Base-by-base conservation (phyloP, 2,329 filamentous ascomycete genomes). In the Raffaelea arxii region DNA sequence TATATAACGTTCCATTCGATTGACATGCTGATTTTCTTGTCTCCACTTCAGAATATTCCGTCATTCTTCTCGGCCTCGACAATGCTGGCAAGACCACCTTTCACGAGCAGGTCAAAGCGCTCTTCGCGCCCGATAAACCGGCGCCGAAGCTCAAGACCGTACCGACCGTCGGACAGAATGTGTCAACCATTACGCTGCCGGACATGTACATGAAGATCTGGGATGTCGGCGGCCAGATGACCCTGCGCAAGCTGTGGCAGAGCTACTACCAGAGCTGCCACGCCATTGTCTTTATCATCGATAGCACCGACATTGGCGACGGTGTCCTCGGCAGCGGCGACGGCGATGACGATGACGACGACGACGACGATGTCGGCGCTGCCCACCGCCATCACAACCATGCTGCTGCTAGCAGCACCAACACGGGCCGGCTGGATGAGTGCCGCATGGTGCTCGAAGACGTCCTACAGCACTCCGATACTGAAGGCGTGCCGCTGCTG, bases 41-140 rank as follows among this genome's bases (percentile, higher is more conserved):
- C 22, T 7, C 12, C 11, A 6, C 16, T 14, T 9, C 59, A 92
- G 91, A 97, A 71, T 97, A 96, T 74, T 96, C 91, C 21, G 87
- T 96, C 59, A 87, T 97, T 61, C 84, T 97, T 55, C 86, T 97
- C 58, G 92, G 92, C 53, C 86, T 97, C 61, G 92, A 97, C 73
- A 97, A 97, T 63, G 92, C 92, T 51, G 92, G 92, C 65, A 97
- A 97, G 74, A 97, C 92, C 36, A 97, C 92, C 23, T 90, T 97
- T 62, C 89, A 96, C 67, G 88, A 94, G 62, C 90, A 96, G 65
- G 88, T 97, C 65, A 96, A 95, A 69, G 79, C 88, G 46, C 76
- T 94, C 61, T 95, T 88, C 74, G 74, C 81, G 53, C 74, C 80
- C 39, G 71, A 73, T 52, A 69, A 67, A 47, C 76, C 71, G 45